A percentile compares a stretch with the other conserved stretches of the same genome.
Evolutionary conservation across 2,329 filamentous ascomycete genomes (phyloP).

Genomic region (Davidsoniella virescens): DNA sequence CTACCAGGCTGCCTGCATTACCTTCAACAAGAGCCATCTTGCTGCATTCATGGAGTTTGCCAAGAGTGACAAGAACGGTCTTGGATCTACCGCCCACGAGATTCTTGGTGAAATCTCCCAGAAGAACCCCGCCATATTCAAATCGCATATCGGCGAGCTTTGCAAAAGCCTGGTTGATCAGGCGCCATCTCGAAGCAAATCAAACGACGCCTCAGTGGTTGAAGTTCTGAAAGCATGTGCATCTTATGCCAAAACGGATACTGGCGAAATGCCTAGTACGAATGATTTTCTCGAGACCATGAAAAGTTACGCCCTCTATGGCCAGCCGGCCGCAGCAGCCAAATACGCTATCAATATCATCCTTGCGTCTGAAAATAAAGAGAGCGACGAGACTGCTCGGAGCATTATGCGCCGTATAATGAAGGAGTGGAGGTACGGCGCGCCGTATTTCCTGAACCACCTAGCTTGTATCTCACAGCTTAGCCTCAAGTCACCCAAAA

Average conservation of each 20-base stretch:
- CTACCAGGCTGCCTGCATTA: conserved; percentile 66
- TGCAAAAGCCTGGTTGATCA: conserved; percentile 73
- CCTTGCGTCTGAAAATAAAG: conserved; percentile 56
- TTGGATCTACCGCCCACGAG: conserved; percentile 69
- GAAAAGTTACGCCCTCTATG: conserved; percentile 67
- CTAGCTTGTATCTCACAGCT: conserved; percentile 58
- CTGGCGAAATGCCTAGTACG: conserved; percentile 66
- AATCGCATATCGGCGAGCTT: conserved; percentile 79
- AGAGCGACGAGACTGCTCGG: conserved; percentile 65
- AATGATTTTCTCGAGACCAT: conserved; percentile 68
- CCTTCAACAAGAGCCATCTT: conserved; percentile 91
- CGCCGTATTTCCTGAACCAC: conserved; percentile 58
- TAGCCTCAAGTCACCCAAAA: conserved; percentile 55
- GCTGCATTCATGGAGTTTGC: conserved; percentile 78
- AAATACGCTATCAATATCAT: conserved; percentile 92
- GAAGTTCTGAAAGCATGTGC: conserved; percentile 90
- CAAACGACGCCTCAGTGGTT: conserved; percentile 59
- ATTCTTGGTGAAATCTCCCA: conserved; percentile 85
- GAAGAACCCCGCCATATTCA: conserved; percentile 76
- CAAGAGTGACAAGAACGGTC: conserved; percentile 62
- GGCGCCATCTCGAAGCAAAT: conserved; percentile 50
- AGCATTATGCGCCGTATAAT: conserved; percentile 65
- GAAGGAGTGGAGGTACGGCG: conserved; percentile 56
- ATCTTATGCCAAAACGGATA: conserved; percentile 74
- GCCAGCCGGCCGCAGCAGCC: conserved; percentile 63